phyloP scores from a whole-genome alignment of 768 basidiomycete species.

The Leucogyrophana mollusca region DNA sequence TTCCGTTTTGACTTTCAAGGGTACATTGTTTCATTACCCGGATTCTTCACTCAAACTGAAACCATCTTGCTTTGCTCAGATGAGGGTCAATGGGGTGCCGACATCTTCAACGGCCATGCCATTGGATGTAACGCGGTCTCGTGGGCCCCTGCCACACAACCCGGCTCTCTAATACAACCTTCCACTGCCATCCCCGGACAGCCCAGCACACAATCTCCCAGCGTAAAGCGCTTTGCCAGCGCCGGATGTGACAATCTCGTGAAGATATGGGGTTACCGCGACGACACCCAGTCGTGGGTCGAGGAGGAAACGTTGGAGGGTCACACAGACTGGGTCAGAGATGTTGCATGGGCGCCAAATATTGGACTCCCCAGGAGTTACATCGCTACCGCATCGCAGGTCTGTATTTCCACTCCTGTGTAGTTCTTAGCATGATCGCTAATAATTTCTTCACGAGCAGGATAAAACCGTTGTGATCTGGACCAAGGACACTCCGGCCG shows the following conservation, averaged over 20 bases:
- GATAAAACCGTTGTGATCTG: conserved; percentile 90
- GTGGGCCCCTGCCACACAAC: conserved; percentile 91
- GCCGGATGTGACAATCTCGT: conserved; percentile 97
- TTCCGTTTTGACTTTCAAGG: conserved; percentile 95
- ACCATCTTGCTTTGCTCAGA: conserved; percentile 44
- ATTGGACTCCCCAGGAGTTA: conserved; percentile 93
- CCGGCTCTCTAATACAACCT: conserved; percentile 80
- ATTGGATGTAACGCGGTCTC: conserved; percentile 97
- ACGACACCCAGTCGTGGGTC: conserved; percentile 84
- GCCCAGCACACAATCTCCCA: conserved; percentile 38
- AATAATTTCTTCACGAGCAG: conserved; percentile 19
- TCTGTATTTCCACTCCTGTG: conserved; percentile 22
- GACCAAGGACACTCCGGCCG: conserved; percentile 77
- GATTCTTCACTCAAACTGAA: too few species aligned
- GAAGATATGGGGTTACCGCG: conserved; percentile 89
- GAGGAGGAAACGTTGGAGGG: conserved; percentile 91
- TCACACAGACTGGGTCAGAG: conserved; percentile 96
- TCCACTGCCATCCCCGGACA: conserved; percentile 54
- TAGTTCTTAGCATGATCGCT: background rate
- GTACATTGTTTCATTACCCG: conserved; percentile 41
- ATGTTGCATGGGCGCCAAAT: conserved; percentile 99
- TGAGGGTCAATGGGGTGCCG: conserved; percentile 94
- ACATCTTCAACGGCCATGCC: conserved; percentile 93
- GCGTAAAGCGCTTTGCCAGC: conserved; percentile 89
- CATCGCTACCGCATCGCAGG: conserved; percentile 94